phyloP scores from a whole-genome alignment of 1,284 basidiomycete species.

The Phellopilus nigrolimitatus region DNA sequence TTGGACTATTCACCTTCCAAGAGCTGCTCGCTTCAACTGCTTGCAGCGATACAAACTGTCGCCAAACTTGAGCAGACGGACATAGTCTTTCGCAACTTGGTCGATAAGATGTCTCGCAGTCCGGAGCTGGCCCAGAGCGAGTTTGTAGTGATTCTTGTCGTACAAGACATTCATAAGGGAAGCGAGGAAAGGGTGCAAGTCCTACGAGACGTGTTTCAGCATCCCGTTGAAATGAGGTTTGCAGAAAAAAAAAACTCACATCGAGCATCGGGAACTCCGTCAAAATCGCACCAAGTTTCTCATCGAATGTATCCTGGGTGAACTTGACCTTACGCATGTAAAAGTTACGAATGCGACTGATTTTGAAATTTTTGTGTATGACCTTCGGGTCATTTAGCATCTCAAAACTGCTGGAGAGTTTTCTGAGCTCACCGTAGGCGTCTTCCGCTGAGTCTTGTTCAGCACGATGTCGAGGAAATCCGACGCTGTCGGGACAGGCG shows the following conservation, averaged over 20 bases:
- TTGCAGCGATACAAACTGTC: conserved; percentile 96
- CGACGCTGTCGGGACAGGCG: conserved; percentile 91
- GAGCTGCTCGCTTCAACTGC: conserved; percentile 91
- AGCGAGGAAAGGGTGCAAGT: conserved; percentile 91
- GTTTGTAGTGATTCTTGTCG: conserved; percentile 99
- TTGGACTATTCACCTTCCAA: conserved; percentile 69
- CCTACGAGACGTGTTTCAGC: conserved; percentile 43
- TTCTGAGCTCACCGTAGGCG: conserved; percentile 74
- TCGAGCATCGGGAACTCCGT: conserved; percentile 97
- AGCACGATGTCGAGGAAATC: conserved; percentile 96
- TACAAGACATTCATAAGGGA: conserved; percentile 95
- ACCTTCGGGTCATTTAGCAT: conserved; percentile 42
- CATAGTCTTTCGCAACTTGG: conserved; percentile 94
- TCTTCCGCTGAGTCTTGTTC: conserved; percentile 95
- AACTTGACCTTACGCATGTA: conserved; percentile 99
- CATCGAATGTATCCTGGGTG: conserved; percentile 95
- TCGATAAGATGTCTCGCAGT: conserved; percentile 93
- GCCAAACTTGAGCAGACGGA: conserved; percentile 91
- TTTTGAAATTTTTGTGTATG: conserved; percentile 99
- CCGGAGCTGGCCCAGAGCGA: conserved; percentile 90
- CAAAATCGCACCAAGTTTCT: conserved; percentile 92
- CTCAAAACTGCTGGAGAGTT: too few relatives aligned
- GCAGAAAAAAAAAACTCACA: conserved; percentile 45
- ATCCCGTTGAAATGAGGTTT: neutral
- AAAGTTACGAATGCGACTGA: conserved; percentile 89